Percentiles rank a stretch among this genome's conserved stretches.
These are phyloP conservation scores for Scutellaria galericulata DNA, from an alignment of 257 asterid genomes.

Conservation along the genomic window DNA sequence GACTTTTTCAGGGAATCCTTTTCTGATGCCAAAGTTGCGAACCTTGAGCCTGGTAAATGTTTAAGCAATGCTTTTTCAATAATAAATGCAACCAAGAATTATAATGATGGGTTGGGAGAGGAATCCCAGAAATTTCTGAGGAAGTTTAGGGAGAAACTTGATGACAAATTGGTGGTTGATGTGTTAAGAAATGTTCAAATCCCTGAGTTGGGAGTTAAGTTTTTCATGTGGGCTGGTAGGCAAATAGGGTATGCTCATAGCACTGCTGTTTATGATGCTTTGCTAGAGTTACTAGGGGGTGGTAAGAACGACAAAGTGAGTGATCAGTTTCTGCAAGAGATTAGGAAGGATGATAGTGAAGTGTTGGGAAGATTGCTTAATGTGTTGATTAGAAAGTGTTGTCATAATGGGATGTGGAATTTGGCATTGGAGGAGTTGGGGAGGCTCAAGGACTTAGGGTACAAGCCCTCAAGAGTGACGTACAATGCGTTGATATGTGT, in stretches of 20 bases:
- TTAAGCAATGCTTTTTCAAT: slow-evolving; percentile 56
- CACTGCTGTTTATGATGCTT: slow-evolving; percentile 63
- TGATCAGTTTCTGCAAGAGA: slow-evolving; percentile 55
- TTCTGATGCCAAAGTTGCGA: slow-evolving; percentile 45
- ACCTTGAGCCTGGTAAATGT: slow-evolving; percentile 49
- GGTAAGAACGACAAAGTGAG: slow-evolving; percentile 43
- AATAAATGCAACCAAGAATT: slow-evolving; percentile 43
- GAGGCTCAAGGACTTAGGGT: slow-evolving; percentile 85
- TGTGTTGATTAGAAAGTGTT: slow-evolving; percentile 75
- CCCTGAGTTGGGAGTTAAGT: slow-evolving; percentile 73
- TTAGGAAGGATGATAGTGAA: slow-evolving; percentile 67
- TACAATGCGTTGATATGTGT: slow-evolving; percentile 73
- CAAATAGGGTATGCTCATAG: slow-evolving; percentile 88
- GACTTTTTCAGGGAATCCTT: slow-evolving; percentile 56
- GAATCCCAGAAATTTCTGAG: slow-evolving; percentile 77
- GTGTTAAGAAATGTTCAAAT: slow-evolving; percentile 65
- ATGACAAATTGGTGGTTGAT: slow-evolving; percentile 67
- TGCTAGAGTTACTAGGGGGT: slow-evolving; percentile 63
- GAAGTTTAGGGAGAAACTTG: slow-evolving; percentile 68
- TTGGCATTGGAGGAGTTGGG: slow-evolving; percentile 86
- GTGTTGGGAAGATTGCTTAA: slow-evolving; percentile 81
- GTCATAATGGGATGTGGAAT: slow-evolving; percentile 84
- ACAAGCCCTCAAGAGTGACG: slow-evolving; percentile 69
- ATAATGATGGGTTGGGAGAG: slow-evolving; percentile 69
- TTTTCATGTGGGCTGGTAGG: slow-evolving; percentile 96